These are phyloP conservation scores for Fusarium musae DNA, from an alignment of 2,329 filamentous ascomycete species.

Conservation along the genomic window DNA sequence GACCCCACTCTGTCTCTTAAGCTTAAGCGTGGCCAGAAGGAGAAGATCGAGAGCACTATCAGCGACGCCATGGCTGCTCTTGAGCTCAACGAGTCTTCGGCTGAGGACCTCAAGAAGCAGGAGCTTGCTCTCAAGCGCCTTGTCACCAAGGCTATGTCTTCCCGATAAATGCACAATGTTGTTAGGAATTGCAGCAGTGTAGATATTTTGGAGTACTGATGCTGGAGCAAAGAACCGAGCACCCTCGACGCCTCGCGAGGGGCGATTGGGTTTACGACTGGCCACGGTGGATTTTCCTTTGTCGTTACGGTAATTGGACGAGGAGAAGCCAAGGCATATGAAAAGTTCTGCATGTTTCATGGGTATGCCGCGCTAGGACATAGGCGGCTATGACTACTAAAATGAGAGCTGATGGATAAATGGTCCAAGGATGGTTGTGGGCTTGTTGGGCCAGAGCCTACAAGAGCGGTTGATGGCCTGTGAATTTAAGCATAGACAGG, in stretches of 20 bases:
- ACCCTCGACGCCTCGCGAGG: conserved; percentile 34
- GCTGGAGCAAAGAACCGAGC: conserved; percentile 29
- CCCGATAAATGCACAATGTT: conserved; percentile 70
- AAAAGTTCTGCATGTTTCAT: conserved; percentile 52
- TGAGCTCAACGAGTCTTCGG: conserved; percentile 89
- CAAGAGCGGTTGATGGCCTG: conserved; percentile 42
- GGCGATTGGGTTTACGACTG: conserved; percentile 30
- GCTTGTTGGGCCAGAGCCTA: conserved; percentile 39
- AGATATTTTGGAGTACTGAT: conserved; percentile 33
- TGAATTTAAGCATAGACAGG: conserved; percentile 52
- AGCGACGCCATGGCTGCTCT: conserved; percentile 98
- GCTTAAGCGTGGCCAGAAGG: conserved; percentile 99
- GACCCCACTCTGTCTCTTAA: conserved; percentile 96
- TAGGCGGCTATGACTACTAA: conserved; percentile 42
- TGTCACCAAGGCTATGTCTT: conserved; percentile 98
- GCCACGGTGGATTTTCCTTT: conserved; percentile 39
- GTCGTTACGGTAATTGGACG: conserved; percentile 49
- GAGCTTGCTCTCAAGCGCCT: conserved; percentile 97
- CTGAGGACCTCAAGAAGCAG: conserved; percentile 99
- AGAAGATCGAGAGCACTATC: conserved; percentile 98
- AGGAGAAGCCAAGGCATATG: conserved; percentile 49
- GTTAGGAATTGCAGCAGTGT: conserved; percentile 28
- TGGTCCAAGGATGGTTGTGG: conserved; percentile 35
- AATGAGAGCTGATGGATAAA: conserved; percentile 44
- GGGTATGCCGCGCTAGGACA: conserved; percentile 39